Percentiles rank a stretch among this genome's conserved stretches.
Evolutionary conservation across 2,329 filamentous ascomycete species (phyloP).

Genomic region (Trichoderma aggressivum): DNA sequence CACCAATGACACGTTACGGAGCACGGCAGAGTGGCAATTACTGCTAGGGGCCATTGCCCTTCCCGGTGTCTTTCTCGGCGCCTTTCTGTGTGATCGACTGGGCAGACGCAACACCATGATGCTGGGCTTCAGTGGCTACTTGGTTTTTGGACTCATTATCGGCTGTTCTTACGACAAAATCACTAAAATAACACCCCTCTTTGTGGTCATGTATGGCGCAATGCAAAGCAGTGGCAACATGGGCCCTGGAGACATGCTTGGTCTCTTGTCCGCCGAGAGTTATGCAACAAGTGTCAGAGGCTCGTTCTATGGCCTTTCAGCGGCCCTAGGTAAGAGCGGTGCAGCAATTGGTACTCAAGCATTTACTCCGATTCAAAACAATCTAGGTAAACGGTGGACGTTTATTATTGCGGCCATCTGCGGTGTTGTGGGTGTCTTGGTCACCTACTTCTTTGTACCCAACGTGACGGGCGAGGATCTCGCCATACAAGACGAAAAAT

Average conservation of each 20-base stretch:
- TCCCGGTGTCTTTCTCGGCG: slow-evolving; percentile 49
- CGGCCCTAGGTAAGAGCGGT: slow-evolving; percentile 49
- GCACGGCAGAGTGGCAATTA: slow-evolving; percentile 48
- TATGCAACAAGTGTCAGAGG: slow-evolving; percentile 52
- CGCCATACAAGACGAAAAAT: slow-evolving; percentile 40
- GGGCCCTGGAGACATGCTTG: slow-evolving; percentile 50
- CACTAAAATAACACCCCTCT: slow-evolving; percentile 47
- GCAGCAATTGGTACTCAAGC: slow-evolving; percentile 50
- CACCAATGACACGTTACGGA: slow-evolving; percentile 36
- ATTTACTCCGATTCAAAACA: slow-evolving; percentile 44
- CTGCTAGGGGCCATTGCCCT: slow-evolving; percentile 43
- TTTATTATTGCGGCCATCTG: slow-evolving; percentile 52
- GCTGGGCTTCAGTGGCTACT: slow-evolving; percentile 47
- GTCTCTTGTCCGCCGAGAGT: slow-evolving; percentile 47
- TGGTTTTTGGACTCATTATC: slow-evolving; percentile 51
- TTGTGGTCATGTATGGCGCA: slow-evolving; percentile 50
- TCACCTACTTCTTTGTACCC: slow-evolving; percentile 47
- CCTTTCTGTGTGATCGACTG: slow-evolving; percentile 44
- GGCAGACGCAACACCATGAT: slow-evolving; percentile 51
- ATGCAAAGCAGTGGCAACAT: slow-evolving; percentile 49
- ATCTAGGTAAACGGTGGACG: slow-evolving; percentile 47
- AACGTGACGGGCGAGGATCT: slow-evolving; percentile 45
- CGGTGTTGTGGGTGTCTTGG: slow-evolving; percentile 44
- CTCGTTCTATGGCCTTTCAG: slow-evolving; percentile 49
- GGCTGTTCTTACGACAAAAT: slow-evolving; percentile 46